phyloP scores from a whole-genome alignment of 23 red algal genomes.

The Agarophyton chilense region DNA sequence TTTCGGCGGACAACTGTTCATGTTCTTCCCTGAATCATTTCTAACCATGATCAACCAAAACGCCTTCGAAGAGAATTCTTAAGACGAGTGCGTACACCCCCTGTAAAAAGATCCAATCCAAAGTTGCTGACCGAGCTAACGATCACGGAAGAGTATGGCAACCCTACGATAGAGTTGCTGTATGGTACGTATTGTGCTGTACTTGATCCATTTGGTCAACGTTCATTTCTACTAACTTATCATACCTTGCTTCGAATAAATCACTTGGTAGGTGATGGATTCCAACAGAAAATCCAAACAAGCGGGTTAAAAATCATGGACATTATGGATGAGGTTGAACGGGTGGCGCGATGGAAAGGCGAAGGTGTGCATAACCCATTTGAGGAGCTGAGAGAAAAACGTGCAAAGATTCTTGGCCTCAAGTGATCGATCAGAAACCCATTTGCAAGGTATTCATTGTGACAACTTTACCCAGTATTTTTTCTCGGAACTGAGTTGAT shows the following conservation, averaged over 20 bases:
- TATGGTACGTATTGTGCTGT: constrained; percentile 42
- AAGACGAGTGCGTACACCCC: constrained; percentile 60
- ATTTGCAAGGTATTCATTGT: too few species aligned
- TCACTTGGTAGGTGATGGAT: constrained; percentile 14
- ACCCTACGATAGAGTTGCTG: constrained; percentile 31
- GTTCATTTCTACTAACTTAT: neutral
- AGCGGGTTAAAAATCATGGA: constrained; percentile 52
- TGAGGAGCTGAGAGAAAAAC: constrained; percentile 10
- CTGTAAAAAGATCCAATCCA: constrained; percentile 58
- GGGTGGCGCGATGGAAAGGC: constrained; percentile 56
- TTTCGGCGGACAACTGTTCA: neutral
- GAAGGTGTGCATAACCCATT: constrained; percentile 52
- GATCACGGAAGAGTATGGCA: constrained; percentile 45
- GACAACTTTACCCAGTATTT: too few species aligned
- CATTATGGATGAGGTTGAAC: constrained; percentile 61
- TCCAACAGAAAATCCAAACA: constrained; percentile 33
- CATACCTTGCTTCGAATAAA: too few species aligned
- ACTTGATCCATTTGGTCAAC: neutral
- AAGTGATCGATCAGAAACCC: neutral
- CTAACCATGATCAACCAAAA: neutral
- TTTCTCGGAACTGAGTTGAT: too few species aligned
- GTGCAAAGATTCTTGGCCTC: constrained; percentile 36
- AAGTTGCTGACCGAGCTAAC: constrained; percentile 29
- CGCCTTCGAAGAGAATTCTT: constrained; percentile 57
- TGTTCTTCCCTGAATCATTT: neutral